A percentile compares a stretch with the other conserved stretches of the same genome.
Evolutionary conservation across 2,329 filamentous ascomycete genomes (phyloP).

Genomic region (Fusarium circinatum): DNA sequence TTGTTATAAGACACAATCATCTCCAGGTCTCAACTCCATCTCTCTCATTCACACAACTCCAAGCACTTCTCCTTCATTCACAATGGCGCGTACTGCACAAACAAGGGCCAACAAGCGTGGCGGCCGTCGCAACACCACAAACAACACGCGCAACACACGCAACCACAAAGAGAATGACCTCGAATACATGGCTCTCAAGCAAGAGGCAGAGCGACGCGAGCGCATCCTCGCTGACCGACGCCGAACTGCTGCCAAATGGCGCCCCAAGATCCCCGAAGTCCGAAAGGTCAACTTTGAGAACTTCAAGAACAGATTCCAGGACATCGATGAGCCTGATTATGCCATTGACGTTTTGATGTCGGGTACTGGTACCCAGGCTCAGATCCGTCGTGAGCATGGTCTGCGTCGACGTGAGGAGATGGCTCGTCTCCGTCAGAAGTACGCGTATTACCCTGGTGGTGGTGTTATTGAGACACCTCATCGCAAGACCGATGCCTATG

Average conservation of each 20-base stretch:
- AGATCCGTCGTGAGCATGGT: slow-evolving; percentile 54
- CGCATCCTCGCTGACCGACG: slow-evolving; percentile 50
- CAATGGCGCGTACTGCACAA: slow-evolving; percentile 33
- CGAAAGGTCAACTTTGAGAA: slow-evolving; percentile 55
- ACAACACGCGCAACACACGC: slow-evolving; percentile 6
- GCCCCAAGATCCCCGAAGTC: slow-evolving; percentile 54
- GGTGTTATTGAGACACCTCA: background rate
- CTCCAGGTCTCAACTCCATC: background rate
- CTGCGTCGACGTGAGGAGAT: slow-evolving; percentile 51
- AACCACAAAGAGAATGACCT: slow-evolving; percentile 44
- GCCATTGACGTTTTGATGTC: slow-evolving; percentile 54
- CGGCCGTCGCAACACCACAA: slow-evolving; percentile 11
- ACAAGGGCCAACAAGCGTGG: slow-evolving; percentile 6
- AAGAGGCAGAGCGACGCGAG: slow-evolving; percentile 51
- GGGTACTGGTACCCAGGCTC: slow-evolving; percentile 47
- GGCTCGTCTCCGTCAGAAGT: slow-evolving; percentile 48
- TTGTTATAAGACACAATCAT: background rate
- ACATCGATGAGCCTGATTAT: slow-evolving; percentile 49
- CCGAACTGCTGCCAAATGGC: slow-evolving; percentile 52
- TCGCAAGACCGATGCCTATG: slow-evolving; percentile 20
- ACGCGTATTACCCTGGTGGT: slow-evolving; percentile 25
- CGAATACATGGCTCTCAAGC: slow-evolving; percentile 46
- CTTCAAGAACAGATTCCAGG: slow-evolving; percentile 56
- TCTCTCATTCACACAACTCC: background rate
- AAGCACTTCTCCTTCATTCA: background rate